phyloP scores from a whole-genome alignment of 2,329 filamentous ascomycete species.

The Neoscytalidium dimidiatum region DNA sequence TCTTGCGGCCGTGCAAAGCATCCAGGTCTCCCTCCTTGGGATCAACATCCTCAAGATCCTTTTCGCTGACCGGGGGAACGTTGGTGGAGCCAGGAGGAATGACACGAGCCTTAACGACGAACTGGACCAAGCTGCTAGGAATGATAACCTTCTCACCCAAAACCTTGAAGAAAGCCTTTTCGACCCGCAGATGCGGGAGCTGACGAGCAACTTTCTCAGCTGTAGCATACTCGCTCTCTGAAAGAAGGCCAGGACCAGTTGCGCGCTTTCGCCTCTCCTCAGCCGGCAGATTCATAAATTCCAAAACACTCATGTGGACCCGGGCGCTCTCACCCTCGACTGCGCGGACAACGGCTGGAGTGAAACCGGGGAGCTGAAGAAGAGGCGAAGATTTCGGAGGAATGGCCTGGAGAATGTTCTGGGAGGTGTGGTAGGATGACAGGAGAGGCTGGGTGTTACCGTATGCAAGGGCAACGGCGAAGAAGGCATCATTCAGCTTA shows the following conservation, averaged over 20 bases:
- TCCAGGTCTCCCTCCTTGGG: slow-evolving; percentile 91
- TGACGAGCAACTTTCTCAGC: slow-evolving; percentile 78
- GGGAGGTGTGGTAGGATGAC: slow-evolving; percentile 77
- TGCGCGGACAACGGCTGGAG: slow-evolving; percentile 60
- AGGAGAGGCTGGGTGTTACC: slow-evolving; percentile 81
- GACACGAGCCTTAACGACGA: slow-evolving; percentile 93
- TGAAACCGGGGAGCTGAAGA: slow-evolving; percentile 88
- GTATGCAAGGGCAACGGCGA: slow-evolving; percentile 83
- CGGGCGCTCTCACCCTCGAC: slow-evolving; percentile 69
- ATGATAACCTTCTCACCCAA: slow-evolving; percentile 91
- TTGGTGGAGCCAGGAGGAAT: slow-evolving; percentile 80
- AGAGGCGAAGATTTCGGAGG: slow-evolving; percentile 82
- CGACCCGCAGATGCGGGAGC: slow-evolving; percentile 79
- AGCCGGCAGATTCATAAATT: slow-evolving; percentile 84
- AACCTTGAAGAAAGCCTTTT: slow-evolving; percentile 98
- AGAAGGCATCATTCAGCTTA: slow-evolving; percentile 81
- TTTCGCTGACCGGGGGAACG: slow-evolving; percentile 72
- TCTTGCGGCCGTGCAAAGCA: slow-evolving; percentile 74
- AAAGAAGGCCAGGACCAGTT: slow-evolving; percentile 70
- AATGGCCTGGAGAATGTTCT: slow-evolving; percentile 87
- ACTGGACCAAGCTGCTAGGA: slow-evolving; percentile 86
- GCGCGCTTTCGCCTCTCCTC: slow-evolving; percentile 70
- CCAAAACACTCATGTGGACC: slow-evolving; percentile 73
- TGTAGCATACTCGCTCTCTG: slow-evolving; percentile 73
- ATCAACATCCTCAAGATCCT: slow-evolving; percentile 87